Conservation (phyloP, 2,329 filamentous ascomycete genomes). For the Cucurbitaria berberidis region DNA sequence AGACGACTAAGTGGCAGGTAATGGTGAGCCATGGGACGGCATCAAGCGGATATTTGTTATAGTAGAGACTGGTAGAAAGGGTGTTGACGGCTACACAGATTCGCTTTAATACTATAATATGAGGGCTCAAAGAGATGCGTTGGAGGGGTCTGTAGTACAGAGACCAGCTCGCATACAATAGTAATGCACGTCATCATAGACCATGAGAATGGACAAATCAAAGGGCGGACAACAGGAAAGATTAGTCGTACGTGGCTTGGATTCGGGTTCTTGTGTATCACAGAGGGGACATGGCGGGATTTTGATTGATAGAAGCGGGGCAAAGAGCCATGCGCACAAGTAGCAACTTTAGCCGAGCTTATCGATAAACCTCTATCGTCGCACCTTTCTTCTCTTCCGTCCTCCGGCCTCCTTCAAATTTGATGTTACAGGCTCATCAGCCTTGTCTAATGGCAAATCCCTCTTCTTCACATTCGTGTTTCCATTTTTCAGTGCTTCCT, state of each 20-base stretch:
- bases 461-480: background rate
- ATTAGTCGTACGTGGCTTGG: background rate
- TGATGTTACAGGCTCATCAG: no score
- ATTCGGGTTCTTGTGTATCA: background rate
- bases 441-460: background rate
- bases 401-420: background rate
- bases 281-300: no score
- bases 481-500: background rate
- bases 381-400: background rate
- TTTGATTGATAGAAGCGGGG: background rate
- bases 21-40: background rate
- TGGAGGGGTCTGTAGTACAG: no score
- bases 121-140: background rate
- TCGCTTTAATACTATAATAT: background rate
- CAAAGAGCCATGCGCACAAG: background rate
- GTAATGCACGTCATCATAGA: no score
- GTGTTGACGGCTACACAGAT: background rate
- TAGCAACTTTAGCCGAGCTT: slow-evolving; percentile 1
- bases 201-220: no score
- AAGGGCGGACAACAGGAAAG: no score
- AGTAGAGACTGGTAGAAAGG: background rate
- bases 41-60: background rate
- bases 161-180: no score
- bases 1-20: background rate
- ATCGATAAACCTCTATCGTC: background rate